phyloP scores from a whole-genome alignment of 1,284 basidiomycete species.

The Somion occarium region DNA sequence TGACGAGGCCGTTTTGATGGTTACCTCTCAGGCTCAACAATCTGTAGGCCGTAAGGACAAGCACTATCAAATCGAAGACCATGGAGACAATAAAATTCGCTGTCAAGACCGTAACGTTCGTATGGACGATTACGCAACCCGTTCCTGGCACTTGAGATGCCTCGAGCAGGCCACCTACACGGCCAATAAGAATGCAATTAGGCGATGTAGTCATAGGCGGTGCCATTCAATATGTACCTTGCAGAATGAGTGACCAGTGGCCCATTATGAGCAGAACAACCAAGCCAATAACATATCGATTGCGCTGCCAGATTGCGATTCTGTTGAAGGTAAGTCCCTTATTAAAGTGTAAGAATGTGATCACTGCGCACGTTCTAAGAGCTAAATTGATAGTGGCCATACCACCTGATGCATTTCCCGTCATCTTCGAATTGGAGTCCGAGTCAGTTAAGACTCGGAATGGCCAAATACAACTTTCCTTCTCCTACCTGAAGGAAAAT shows the following conservation, averaged over 20 bases:
- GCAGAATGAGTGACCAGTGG: constrained; percentile 2
- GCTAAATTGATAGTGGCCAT: constrained; percentile 3
- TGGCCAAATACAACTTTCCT: not conserved
- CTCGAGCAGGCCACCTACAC: constrained; percentile 51
- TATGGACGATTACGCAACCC: constrained; percentile 45
- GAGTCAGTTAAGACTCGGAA: not conserved
- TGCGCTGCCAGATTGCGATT: constrained; percentile 2
- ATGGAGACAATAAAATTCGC: constrained; percentile 7
- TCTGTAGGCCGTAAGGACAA: constrained; percentile 33
- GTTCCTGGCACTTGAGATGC: constrained; percentile 41
- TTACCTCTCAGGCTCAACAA: constrained; percentile 32
- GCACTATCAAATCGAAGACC: constrained; percentile 18
- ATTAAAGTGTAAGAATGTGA: not conserved
- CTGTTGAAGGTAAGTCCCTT: not conserved
- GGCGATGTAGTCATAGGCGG: not conserved
- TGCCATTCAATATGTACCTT: not conserved
- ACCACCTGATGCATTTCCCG: not conserved
- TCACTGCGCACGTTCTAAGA: not conserved
- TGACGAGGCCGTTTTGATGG: constrained; percentile 23
- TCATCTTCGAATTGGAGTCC: not conserved
- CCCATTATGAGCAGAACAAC: constrained; percentile 4
- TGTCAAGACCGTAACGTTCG: constrained; percentile 46
- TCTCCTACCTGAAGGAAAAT: constrained; percentile 35
- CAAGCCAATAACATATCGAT: not conserved
- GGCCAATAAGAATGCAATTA: not conserved